These are phyloP conservation scores for Colletotrichum cuscutae DNA, from an alignment of 2,329 filamentous ascomycete genomes.

Conservation along the genomic window DNA sequence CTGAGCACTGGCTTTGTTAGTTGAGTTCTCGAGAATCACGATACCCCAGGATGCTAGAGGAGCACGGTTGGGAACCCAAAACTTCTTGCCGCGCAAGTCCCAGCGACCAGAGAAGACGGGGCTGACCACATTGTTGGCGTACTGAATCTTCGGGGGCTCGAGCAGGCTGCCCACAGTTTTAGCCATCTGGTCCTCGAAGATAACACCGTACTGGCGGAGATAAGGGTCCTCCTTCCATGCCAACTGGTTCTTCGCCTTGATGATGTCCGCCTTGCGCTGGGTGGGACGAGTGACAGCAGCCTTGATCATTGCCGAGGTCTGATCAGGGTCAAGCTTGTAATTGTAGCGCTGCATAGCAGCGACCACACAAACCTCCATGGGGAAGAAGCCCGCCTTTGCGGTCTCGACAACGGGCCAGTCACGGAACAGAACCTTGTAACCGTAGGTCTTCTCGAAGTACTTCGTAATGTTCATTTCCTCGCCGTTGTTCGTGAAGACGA, in stretches of 20 bases:
- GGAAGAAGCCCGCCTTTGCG: constrained; percentile 64
- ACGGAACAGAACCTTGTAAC: constrained; percentile 56
- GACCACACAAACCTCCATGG: constrained; percentile 69
- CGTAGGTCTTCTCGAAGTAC: constrained; percentile 68
- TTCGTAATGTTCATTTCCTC: constrained; percentile 58
- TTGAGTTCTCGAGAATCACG: constrained; percentile 69
- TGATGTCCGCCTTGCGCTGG: constrained; percentile 75
- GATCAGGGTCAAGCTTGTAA: constrained; percentile 68
- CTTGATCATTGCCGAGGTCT: constrained; percentile 91
- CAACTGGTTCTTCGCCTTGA: constrained; percentile 73
- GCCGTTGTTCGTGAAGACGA: constrained; percentile 60
- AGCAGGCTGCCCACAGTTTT: constrained; percentile 77
- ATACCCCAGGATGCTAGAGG: constrained; percentile 81
- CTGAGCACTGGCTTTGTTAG: constrained; percentile 63
- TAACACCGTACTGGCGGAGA: constrained; percentile 78
- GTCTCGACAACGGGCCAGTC: constrained; percentile 69
- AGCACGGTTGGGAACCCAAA: constrained; percentile 73
- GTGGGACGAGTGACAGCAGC: constrained; percentile 84
- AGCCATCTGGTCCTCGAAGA: constrained; percentile 73
- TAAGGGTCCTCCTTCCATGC: constrained; percentile 76
- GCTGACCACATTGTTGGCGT: constrained; percentile 65
- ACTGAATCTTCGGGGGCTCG: constrained; percentile 76
- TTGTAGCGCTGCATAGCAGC: constrained; percentile 68
- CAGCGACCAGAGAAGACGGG: constrained; percentile 80
- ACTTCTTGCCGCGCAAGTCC: constrained; percentile 83